phyloP scores from a whole-genome alignment of 257 asterid species.

The Gentiana macrophylla region DNA sequence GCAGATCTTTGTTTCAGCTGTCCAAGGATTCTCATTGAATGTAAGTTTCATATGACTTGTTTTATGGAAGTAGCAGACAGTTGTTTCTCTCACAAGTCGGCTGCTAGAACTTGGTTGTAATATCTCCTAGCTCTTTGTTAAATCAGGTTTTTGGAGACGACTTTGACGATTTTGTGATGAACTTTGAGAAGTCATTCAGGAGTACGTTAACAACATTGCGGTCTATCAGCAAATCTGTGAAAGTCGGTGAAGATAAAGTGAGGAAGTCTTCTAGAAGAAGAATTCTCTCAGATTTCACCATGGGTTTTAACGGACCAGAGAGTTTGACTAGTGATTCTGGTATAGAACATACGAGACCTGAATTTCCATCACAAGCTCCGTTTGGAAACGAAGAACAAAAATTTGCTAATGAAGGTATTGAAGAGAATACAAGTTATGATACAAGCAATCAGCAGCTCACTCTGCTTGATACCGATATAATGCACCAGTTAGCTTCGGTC shows the following conservation, averaged over 20 bases:
- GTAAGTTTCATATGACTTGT: conserved; percentile 22
- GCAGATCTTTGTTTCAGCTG: conserved; percentile 73
- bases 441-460: conserved; percentile 36
- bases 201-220: conserved; percentile 48
- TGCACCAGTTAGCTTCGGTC: conserved; percentile 28
- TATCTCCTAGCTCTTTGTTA: conserved; percentile 13
- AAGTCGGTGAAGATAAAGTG: conserved; percentile 20
- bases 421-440: conserved; percentile 13
- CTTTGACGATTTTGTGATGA: conserved; percentile 28
- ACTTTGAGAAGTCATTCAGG: conserved; percentile 39
- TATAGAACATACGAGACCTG: conserved; percentile 12
- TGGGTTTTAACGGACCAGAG: conserved; percentile 15
- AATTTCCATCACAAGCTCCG: conserved; percentile 15
- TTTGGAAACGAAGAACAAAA: conserved; percentile 10
- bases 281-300: conserved; percentile 20
- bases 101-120: background rate
- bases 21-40: conserved; percentile 35
- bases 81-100: background rate
- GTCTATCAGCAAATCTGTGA: conserved; percentile 38
- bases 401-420: conserved; percentile 21
- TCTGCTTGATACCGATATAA: conserved; percentile 26
- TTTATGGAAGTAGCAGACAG: background rate
- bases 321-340: conserved; percentile 15
- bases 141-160: conserved; percentile 32
- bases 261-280: conserved; percentile 15